Base-by-base conservation (phyloP, 176 grass and related monocot genomes). In the Pharus latifolius region DNA sequence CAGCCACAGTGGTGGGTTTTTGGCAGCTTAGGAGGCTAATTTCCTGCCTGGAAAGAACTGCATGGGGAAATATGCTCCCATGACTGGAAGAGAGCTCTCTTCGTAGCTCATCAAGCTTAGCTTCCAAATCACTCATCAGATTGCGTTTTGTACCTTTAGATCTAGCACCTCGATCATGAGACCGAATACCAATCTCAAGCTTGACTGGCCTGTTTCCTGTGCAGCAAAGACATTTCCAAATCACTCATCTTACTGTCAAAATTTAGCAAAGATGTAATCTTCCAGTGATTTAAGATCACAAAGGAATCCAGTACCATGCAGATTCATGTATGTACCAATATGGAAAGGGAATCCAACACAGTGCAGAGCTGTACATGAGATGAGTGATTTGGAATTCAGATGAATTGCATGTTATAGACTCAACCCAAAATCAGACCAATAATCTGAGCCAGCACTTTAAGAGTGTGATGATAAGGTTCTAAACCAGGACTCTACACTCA, bases 21-120 rank as follows among this genome's bases (percentile, higher is more conserved):
- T 87, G 77, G 59, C 64, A 22, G 38, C 75, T 82, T 31, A 92
- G 69, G 20, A 78, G 74, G 20, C 70, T 82, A 75, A 92, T 92
- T 42, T 97, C 89, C 57, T 87, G 69, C 1, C 59, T 55, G 28
- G 89, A 84, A 48, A 97, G 81, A 87, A 97, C 56, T 34, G 86
- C 86, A 69, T 97, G 93, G 30, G 93, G 89, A 24, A 87, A 82
- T 82, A 87, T 59, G 66, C 61, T 89, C 13, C 77, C 86, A 60
- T 82, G 65, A 31, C 59, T 56, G 10, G 82, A 88, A 16, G 86
- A 87, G 34, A 92, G 35, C 41, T 86, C 87, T 52, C 75, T 73
- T 1, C 89, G 85, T 55, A 97, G 70, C 23, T 83, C 80, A 62
- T 92, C 89, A 41, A 97, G 79, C 49, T 92, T 87, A 69, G 72